Conservation (phyloP, 345 rosid genomes). For the Tarenaya hassleriana region DNA sequence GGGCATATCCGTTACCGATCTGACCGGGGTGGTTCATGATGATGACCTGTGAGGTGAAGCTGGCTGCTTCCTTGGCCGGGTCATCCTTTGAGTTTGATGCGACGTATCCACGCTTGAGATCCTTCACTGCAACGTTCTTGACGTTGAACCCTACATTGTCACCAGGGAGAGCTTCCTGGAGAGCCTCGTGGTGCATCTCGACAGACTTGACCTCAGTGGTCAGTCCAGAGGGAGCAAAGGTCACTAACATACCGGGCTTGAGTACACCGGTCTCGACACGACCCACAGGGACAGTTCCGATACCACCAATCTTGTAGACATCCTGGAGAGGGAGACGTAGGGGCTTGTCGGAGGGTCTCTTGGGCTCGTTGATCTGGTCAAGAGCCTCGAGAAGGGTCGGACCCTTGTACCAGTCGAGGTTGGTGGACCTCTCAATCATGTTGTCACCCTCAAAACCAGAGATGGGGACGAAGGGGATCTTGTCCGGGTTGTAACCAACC, state of each 20-base stretch:
- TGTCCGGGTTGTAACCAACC: slow-evolving; percentile 44
- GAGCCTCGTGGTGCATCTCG: slow-evolving; percentile 76
- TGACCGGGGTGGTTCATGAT: slow-evolving; percentile 50
- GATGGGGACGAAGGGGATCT: slow-evolving; percentile 62
- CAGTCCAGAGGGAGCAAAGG: slow-evolving; percentile 55
- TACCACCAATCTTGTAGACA: slow-evolving; percentile 45
- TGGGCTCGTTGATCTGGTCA: slow-evolving; percentile 28
- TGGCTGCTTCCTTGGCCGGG: slow-evolving; percentile 58
- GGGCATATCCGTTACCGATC: slow-evolving; percentile 43
- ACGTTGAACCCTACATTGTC: slow-evolving; percentile 67
- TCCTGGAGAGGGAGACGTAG: slow-evolving; percentile 44
- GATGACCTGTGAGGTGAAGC: slow-evolving; percentile 48
- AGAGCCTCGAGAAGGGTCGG: slow-evolving; percentile 36
- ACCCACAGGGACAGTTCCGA: slow-evolving; percentile 43
- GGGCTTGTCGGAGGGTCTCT: slow-evolving; percentile 12
- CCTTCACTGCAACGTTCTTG: slow-evolving; percentile 69
- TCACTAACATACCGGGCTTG: slow-evolving; percentile 65
- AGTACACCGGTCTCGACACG: slow-evolving; percentile 33
- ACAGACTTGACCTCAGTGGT: slow-evolving; percentile 71
- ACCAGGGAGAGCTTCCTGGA: slow-evolving; percentile 60
- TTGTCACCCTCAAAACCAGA: slow-evolving; percentile 74
- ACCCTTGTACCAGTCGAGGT: slow-evolving; percentile 39
- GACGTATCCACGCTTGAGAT: slow-evolving; percentile 61
- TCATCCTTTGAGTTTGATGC: slow-evolving; percentile 74
- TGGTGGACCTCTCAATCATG: slow-evolving; percentile 43